phyloP scores from a whole-genome alignment of 169 alveolate species.

The Cryptosporidium xiaoi region DNA sequence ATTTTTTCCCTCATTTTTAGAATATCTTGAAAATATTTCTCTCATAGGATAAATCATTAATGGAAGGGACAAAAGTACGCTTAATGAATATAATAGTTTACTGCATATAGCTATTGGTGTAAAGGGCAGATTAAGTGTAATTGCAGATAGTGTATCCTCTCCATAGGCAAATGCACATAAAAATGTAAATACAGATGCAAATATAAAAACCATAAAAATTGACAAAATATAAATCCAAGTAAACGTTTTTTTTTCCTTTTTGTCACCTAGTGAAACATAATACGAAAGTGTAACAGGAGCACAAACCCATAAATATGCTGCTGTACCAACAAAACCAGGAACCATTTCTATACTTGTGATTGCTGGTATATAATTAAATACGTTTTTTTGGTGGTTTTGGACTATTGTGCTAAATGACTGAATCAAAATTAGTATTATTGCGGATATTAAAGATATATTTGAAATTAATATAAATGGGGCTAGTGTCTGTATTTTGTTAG shows the following conservation, averaged over 20 bases:
- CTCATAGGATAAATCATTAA: constrained; percentile 54
- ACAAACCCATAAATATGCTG: constrained; percentile 74
- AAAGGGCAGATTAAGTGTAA: constrained; percentile 54
- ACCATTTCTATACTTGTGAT: constrained; percentile 3
- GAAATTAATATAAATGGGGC: constrained; percentile 44
- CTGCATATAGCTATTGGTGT: constrained; percentile 57
- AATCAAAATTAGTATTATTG: constrained; percentile 25
- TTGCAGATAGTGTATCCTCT: constrained; percentile 33
- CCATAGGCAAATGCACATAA: constrained; percentile 74
- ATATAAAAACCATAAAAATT: constrained; percentile 39
- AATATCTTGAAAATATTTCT: constrained; percentile 55
- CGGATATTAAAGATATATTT: constrained; percentile 46
- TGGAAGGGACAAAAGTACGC: constrained; percentile 60
- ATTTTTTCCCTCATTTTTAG: constrained; percentile 7
- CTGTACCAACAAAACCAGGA: constrained; percentile 72
- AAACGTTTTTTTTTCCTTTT: constrained; percentile 27
- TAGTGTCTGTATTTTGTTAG: constrained; percentile 37
- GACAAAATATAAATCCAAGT: constrained; percentile 52
- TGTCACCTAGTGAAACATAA: constrained; percentile 15
- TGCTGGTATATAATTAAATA: constrained; percentile 16
- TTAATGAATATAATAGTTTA: constrained; percentile 41
- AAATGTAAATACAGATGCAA: constrained; percentile 62
- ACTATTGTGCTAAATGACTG: constrained; percentile 29
- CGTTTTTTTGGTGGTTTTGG: constrained; percentile 1
- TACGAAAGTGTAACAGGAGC: constrained; percentile 71